Conservation (phyloP, 75 land plant genomes). For the Adiantum capillusveneris region DNA sequence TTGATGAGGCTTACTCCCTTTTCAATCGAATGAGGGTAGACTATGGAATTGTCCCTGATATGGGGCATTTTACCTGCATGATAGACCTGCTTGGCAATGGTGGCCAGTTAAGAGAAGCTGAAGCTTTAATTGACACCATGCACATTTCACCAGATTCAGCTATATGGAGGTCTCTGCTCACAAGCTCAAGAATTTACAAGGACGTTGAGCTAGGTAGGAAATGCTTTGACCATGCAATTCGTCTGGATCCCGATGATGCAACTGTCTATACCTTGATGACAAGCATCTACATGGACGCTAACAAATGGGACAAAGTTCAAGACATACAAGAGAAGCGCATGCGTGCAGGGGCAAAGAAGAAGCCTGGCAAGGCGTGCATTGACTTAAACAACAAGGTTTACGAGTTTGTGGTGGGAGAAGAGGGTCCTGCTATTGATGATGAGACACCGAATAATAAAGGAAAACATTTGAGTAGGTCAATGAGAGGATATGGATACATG, state of each 20-base stretch:
- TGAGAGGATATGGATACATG: too few relatives aligned
- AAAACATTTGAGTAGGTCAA: too few relatives aligned
- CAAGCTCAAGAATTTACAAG: background rate
- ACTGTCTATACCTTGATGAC: background rate
- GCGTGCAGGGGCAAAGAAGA: background rate
- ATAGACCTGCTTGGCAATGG: slow-evolving; percentile 17
- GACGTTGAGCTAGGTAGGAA: slow-evolving; percentile 1
- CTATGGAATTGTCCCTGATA: slow-evolving; percentile 10
- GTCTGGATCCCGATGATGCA: slow-evolving; percentile 5
- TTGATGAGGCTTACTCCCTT: slow-evolving; percentile 8
- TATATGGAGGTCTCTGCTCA: slow-evolving; percentile 9
- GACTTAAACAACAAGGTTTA: slow-evolving; percentile 1
- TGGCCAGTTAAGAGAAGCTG: slow-evolving; percentile 11
- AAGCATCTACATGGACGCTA: slow-evolving; percentile 4
- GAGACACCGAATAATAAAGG: too few relatives aligned
- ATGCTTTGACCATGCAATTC: background rate
- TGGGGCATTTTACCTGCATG: slow-evolving; percentile 13
- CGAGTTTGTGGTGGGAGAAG: background rate
- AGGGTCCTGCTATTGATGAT: too few relatives aligned
- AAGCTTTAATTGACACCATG: slow-evolving; percentile 11
- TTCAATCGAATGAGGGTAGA: slow-evolving; percentile 1
- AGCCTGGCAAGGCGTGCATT: slow-evolving; percentile 4
- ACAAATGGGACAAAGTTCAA: slow-evolving; percentile 7
- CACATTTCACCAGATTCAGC: slow-evolving; percentile 6
- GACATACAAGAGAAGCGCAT: background rate